Evolutionary conservation across 768 basidiomycete genomes (phyloP).

Genomic region (Pleurotus salmoneostramineus): DNA sequence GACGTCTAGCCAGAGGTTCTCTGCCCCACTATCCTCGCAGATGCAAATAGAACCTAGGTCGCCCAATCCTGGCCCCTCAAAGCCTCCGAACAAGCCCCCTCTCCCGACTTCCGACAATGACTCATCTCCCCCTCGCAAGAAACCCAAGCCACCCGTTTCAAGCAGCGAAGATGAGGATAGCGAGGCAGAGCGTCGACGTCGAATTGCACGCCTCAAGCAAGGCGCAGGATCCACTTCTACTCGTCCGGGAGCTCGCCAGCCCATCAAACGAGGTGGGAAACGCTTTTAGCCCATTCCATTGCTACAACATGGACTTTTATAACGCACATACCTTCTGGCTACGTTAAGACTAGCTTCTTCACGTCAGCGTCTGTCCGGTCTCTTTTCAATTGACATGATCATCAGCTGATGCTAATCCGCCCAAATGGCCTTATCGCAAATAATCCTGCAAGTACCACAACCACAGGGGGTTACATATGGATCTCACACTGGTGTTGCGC

Average conservation of each 20-base stretch:
- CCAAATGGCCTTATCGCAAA: not conserved
- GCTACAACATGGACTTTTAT: not conserved
- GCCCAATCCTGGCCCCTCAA: constrained; percentile 1
- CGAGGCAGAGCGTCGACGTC: constrained; percentile 46
- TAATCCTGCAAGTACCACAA: constrained; percentile 1
- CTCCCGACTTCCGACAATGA: constrained; percentile 40
- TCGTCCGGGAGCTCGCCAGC: constrained; percentile 58
- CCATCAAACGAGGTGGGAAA: constrained; percentile 72
- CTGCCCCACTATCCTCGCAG: constrained; percentile 14
- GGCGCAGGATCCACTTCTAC: constrained; percentile 26
- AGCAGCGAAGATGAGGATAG: constrained; percentile 55
- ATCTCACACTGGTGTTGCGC: not conserved
- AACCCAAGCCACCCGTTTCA: constrained; percentile 36
- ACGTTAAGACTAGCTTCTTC: constrained; percentile 4
- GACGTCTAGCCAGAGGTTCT: constrained; percentile 17
- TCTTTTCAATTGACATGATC: constrained; percentile 3
- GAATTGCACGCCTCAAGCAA: constrained; percentile 35
- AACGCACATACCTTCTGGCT: not conserved
- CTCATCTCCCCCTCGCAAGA: constrained; percentile 51
- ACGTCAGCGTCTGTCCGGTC: constrained; percentile 1
- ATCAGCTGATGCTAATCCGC: constrained; percentile 4
- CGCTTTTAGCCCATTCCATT: constrained; percentile 44
- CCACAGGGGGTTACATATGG: constrained; percentile 2
- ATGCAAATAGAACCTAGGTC: constrained; percentile 5
- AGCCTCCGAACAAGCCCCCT: constrained; percentile 13